Base-by-base conservation (phyloP, 2,329 filamentous ascomycete species). In the Talaromyces amestolkiae region DNA sequence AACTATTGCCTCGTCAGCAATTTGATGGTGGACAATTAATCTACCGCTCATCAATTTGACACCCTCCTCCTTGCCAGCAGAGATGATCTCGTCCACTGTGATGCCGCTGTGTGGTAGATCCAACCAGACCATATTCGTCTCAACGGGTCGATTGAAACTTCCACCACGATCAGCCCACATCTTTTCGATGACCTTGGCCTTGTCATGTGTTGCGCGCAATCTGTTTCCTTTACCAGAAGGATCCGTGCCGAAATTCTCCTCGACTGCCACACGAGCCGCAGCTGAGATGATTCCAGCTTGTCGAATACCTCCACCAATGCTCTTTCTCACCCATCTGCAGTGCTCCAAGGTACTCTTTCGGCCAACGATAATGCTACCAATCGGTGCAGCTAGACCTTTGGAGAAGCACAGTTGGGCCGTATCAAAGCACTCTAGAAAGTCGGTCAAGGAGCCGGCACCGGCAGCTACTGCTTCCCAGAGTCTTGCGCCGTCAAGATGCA, bases 81-180 rank as follows among this genome's bases (percentile, higher is more conserved):
- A 35, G 9, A 56, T 56, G 11, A 56, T 1, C 6, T 37, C 53
- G 31, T 56, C 53, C 53, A 35, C 53, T 37, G 53, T 35, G 27
- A 37, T 37, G 9, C 53, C 31, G 33, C 53, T 56, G 17, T 56
- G 27, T 17, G 17, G 9, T 35, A 56, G 7, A 56, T 56, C 31
- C 9, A 56, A n/a, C 53, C 53, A 56, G 31, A 56, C 53, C 53
- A 56, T 56, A 59, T 73, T 72, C 1, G 70, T 73, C 69, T 75
- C 67, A 56, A 75, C 69, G 65, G 73, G 73, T 66, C 75, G 73
- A 69, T 85, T 65, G 75, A 75, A 41, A 82, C 85, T 67, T 82
- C 85, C 69, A 80, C 83, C n/a, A 78, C 85, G 64, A 78, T 80
- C 33, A 10, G 31, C 65, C 58, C 72, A 61, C 33, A 72, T 70